These are phyloP conservation scores for Sarocladium oryzae DNA, from an alignment of 2,329 filamentous ascomycete species.

Conservation along the genomic window DNA sequence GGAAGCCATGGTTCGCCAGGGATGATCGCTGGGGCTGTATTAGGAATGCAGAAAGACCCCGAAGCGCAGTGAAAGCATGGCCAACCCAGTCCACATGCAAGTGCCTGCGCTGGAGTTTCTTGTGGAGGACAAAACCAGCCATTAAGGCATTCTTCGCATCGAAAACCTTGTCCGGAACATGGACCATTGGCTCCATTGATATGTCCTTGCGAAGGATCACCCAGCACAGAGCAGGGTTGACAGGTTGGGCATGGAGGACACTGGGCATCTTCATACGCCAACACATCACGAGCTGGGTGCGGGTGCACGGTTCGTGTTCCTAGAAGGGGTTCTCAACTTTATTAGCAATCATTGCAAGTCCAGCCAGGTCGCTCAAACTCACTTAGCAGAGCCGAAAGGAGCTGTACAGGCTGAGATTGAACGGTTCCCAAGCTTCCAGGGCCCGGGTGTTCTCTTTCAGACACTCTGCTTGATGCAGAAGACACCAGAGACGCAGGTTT, in stretches of 20 bases:
- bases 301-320: background rate
- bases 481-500: too few relatives aligned
- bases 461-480: too few relatives aligned
- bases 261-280: background rate
- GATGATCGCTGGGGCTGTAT: slow-evolving; percentile 2
- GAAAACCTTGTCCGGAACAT: slow-evolving; percentile 21
- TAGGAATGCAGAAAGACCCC: slow-evolving; percentile 22
- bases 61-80: slow-evolving; percentile 24
- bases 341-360: too few relatives aligned
- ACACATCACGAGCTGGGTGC: background rate
- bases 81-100: slow-evolving; percentile 24
- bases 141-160: slow-evolving; percentile 22
- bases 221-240: background rate
- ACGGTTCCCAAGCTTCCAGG: too few relatives aligned
- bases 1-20: background rate
- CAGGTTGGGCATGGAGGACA: background rate
- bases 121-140: slow-evolving; percentile 26
- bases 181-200: slow-evolving; percentile 10
- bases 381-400: too few relatives aligned
- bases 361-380: too few relatives aligned
- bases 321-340: background rate
- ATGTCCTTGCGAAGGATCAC: background rate
- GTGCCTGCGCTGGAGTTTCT: slow-evolving; percentile 23
- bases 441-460: too few relatives aligned
- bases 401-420: too few relatives aligned